Evolutionary conservation across 768 basidiomycete genomes (phyloP).

Genomic region (Pleurotus pulmonarius): DNA sequence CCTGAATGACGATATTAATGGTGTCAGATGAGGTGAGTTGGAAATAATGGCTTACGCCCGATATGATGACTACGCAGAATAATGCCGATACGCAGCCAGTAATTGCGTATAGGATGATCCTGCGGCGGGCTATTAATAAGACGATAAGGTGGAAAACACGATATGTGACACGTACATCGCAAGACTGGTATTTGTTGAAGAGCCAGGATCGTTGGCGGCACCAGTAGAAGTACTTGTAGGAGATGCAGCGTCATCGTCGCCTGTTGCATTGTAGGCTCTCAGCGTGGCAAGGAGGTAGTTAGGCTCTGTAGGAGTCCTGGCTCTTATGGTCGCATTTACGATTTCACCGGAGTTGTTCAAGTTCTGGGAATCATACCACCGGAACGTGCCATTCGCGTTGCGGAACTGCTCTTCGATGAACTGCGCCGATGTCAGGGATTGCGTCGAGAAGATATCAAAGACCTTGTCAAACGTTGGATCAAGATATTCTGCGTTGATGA

Average conservation of each 20-base stretch:
- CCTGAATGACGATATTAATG: slow-evolving; percentile 35
- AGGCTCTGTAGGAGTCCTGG: slow-evolving; percentile 38
- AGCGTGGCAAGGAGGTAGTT: slow-evolving; percentile 74
- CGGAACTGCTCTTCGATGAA: slow-evolving; percentile 48
- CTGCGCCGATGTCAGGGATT: slow-evolving; percentile 52
- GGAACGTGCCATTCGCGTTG: slow-evolving; percentile 47
- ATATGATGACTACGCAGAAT: slow-evolving; percentile 81
- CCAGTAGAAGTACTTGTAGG: slow-evolving; percentile 18
- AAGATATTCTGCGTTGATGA: slow-evolving; percentile 71
- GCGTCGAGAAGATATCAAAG: slow-evolving; percentile 77
- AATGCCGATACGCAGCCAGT: slow-evolving; percentile 85
- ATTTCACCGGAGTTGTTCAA: slow-evolving; percentile 50
- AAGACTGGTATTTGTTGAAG: slow-evolving; percentile 46
- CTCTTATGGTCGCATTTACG: slow-evolving; percentile 41
- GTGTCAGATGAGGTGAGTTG: not conserved
- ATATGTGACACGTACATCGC: slow-evolving; percentile 59
- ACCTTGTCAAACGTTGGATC: slow-evolving; percentile 64
- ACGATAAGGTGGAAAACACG: slow-evolving; percentile 1
- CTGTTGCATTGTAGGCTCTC: slow-evolving; percentile 59
- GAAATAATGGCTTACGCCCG: slow-evolving; percentile 54
- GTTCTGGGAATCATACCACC: slow-evolving; percentile 54
- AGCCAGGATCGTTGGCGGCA: slow-evolving; percentile 2
- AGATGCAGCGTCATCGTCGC: slow-evolving; percentile 15
- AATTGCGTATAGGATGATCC: slow-evolving; percentile 84
- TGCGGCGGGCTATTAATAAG: slow-evolving; percentile 19